Evolutionary conservation across 306 rosid genomes (phyloP).

Genomic region (Senna tora): DNA sequence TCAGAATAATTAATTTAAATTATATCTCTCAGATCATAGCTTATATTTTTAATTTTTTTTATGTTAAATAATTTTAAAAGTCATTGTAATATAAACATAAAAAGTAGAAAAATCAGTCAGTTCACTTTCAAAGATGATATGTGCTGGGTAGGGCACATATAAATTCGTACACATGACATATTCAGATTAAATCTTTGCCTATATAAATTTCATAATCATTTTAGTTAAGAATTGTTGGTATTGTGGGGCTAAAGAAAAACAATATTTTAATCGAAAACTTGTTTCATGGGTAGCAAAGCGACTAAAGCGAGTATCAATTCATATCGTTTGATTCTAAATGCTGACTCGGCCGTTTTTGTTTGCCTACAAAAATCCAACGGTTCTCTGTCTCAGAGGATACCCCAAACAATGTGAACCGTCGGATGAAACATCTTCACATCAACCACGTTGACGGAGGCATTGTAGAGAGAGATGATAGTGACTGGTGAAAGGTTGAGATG

Average conservation of each 20-base stretch:
- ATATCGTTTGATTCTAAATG: background rate
- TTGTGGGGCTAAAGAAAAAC: background rate
- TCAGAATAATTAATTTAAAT: too few relatives aligned
- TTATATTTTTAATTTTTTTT: too few relatives aligned
- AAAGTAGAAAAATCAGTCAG: too few relatives aligned
- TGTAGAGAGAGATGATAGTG: background rate
- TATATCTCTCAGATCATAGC: too few relatives aligned
- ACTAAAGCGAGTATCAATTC: background rate
- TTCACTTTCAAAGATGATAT: background rate
- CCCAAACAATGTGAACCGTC: conserved; percentile 27
- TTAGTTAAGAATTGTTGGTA: too few relatives aligned
- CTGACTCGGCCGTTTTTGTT: background rate
- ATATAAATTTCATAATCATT: too few relatives aligned
- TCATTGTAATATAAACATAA: too few relatives aligned
- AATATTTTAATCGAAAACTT: background rate
- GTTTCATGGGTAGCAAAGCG: background rate
- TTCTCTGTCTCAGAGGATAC: background rate
- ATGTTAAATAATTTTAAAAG: too few relatives aligned
- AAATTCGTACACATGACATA: too few relatives aligned
- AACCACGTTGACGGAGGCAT: conserved; percentile 1
- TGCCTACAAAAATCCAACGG: background rate
- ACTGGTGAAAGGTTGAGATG: too few relatives aligned
- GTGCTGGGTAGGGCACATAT: background rate
- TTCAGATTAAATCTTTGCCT: too few relatives aligned
- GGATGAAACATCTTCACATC: conserved; percentile 10